phyloP scores from a whole-genome alignment of 306 rosid genomes.

The Cicer pinnatifidum region DNA sequence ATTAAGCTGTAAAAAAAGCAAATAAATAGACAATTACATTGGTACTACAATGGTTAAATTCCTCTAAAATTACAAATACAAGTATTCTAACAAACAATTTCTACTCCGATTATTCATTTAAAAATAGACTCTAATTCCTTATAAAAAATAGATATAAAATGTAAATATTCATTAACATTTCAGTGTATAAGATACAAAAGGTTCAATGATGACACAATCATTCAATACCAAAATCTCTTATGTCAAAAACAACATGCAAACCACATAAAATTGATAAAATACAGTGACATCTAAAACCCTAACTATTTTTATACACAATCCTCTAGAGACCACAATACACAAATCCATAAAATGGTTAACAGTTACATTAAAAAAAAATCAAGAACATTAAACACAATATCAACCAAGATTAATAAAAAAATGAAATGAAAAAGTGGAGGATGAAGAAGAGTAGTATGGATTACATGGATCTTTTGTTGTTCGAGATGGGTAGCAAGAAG shows the following conservation, averaged over 20 bases:
- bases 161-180: background rate
- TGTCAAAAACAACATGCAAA: background rate
- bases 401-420: background rate
- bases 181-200: background rate
- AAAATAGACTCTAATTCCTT: background rate
- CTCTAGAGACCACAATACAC: background rate
- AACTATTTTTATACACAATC: conserved; percentile 2
- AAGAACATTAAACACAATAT: background rate
- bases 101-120: background rate
- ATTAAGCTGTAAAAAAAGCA: background rate
- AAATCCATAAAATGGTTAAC: background rate
- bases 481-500: conserved; percentile 54
- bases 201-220: background rate
- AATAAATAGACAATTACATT: background rate
- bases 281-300: conserved; percentile 24
- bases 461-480: conserved; percentile 55
- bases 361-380: background rate
- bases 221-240: background rate
- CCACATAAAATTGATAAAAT: background rate
- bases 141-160: background rate
- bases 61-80: background rate
- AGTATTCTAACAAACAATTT: background rate
- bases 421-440: background rate
- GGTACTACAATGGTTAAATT: background rate
- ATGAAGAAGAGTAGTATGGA: background rate